Conservation (phyloP, 352 stramenopile genomes). For the Phytophthora aleatoria region DNA sequence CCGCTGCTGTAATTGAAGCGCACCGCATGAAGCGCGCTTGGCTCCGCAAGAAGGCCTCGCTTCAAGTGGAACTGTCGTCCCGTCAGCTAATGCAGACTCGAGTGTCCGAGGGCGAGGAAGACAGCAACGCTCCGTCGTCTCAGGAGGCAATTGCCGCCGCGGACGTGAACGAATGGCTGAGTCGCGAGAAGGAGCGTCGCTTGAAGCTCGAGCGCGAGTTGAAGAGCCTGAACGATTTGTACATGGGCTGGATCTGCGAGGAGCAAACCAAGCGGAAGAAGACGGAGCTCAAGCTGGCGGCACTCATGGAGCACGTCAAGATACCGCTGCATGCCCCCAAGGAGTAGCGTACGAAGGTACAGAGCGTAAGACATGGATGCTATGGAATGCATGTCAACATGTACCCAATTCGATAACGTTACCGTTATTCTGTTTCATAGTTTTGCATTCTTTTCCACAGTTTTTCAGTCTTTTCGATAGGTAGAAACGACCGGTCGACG, state of each 20-base stretch:
- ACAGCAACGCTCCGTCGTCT: background rate
- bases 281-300: slow-evolving; percentile 57
- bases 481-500: slow-evolving; percentile 32
- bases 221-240: slow-evolving; percentile 81
- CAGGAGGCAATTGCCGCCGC: slow-evolving; percentile 37
- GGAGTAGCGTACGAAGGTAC: slow-evolving; percentile 2
- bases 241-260: slow-evolving; percentile 85
- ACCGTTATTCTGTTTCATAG: background rate
- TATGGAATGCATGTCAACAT: background rate
- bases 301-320: slow-evolving; percentile 44
- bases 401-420: slow-evolving; percentile 16
- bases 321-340: slow-evolving; percentile 20
- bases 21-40: slow-evolving; percentile 66
- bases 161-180: slow-evolving; percentile 74
- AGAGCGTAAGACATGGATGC: slow-evolving; percentile 12
- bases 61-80: slow-evolving; percentile 74
- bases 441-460: slow-evolving; percentile 13
- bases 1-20: slow-evolving; percentile 61
- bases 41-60: slow-evolving; percentile 74
- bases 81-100: slow-evolving; percentile 45
- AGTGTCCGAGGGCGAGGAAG: slow-evolving; percentile 17
- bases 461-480: slow-evolving; percentile 11
- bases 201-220: slow-evolving; percentile 79
- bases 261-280: slow-evolving; percentile 80
- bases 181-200: slow-evolving; percentile 71